Base-by-base conservation (phyloP, 306 rosid species). In the Gleditsia sinensis region DNA sequence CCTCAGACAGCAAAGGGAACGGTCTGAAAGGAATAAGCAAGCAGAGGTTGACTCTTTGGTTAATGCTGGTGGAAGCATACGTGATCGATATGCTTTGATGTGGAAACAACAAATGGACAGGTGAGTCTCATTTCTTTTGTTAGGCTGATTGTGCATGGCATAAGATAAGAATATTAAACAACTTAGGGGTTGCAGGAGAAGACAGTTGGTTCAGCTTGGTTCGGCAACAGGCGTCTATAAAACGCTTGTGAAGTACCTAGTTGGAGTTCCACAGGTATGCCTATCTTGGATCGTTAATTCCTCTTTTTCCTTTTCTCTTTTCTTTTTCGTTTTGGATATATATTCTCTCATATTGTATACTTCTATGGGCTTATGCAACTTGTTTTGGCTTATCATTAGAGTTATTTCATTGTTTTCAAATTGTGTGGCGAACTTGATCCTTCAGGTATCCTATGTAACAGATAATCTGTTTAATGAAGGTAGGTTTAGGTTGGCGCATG, bases 51-150 rank as follows among this genome's bases (percentile, higher is more conserved):
- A 94, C 32, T 81, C 96, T 77, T 67, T 94, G 87, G 84, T 88
- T 42, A 87, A 67, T 84, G 89, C 98, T 72, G 98, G 97, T 62
- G 92, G 87, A 68, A 91, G 85, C 60, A 88, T 94, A 81, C 87
- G 32, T 1, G 96, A 92, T 33, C 86, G 93, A 75, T 94, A 90
- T 79, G 91, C 93, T 56, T 85, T 94, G 28, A 56, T 94, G 48
- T 94, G 98, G 98, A 87, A 82, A 24, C 98, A 94, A 68, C 98
- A 94, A 80, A 94, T 94, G 98, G 96, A 94, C 60, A 91, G 98
- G 98, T 94, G 63, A 81, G 68, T 7, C 46, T 66, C 62, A 54
- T 40, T 65, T 33, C 19, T 57, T 66, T 71, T 50, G 51, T 75
- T 42, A 49, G 23, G 64, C 72, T 54, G 55, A 48, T 20, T 79